Evolutionary conservation across 2,329 filamentous ascomycete genomes (phyloP), one percentile per base, ranked within the genome.

Genomic region (Apiospora kogelbergensis): DNA sequence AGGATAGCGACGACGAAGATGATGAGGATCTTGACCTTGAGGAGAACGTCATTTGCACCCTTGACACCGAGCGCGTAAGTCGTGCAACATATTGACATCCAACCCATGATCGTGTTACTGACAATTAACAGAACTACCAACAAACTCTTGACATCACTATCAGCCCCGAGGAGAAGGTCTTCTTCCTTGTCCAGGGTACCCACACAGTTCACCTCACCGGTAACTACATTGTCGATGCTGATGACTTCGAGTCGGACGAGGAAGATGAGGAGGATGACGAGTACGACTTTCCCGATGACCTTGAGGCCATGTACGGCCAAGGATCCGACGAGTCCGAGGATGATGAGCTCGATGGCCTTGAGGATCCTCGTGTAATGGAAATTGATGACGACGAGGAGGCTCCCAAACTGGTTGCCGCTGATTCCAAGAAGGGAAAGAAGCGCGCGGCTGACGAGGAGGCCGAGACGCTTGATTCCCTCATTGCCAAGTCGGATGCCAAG

Each of bases 131-230:
- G 96, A 89, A 93, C 85, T 97, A 92, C 88, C 96, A 99, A 84
- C 97, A 99, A 83, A 84, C 96, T 64, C 89, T 99, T 70, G 94
- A 99, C 82, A 93, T 99, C 81, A 96, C 93, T 72, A 90, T 99
- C 79, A 90, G 89, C 76, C 93, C 97, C 80, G 89, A 92, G 75
- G 96, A 99, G 86, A 89, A 89, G 75, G 91, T 98, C 73, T 97
- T 93, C 87, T 98, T 99, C 86, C 89, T 93, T 79, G 94, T 97
- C 73, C 90, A 89, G 71, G 96, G 96, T 76, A 96, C 93, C 72
- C 94, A 98, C 87, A 90, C 92, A 72, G 87, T 99, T 78, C 96
- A 91, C 84, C 89, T 99, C 70, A 98, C 95, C 72, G 96, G 96
- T 76, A 99, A 99, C 89, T 98, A 97, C 83, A 88, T 99, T 74